Evolutionary conservation across 352 stramenopile genomes (phyloP).

Genomic region (Globisporangium abappressorium): DNA sequence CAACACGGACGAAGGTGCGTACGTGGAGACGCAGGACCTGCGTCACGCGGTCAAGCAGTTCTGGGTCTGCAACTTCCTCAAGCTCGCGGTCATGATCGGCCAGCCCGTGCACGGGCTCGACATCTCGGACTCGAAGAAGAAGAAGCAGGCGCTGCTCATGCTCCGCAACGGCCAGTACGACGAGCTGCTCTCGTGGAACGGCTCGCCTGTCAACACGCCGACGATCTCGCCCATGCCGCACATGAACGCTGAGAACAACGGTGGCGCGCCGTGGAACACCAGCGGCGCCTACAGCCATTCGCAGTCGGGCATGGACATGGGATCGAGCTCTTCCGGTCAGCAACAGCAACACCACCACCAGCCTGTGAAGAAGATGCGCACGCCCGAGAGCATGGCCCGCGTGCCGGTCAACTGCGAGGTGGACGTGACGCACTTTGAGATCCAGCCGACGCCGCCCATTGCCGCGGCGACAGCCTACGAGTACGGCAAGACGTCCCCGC

Average conservation of each 20-base stretch:
- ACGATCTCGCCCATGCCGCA: constrained; percentile 42
- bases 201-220: constrained; percentile 36
- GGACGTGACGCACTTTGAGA: constrained; percentile 14
- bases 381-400: constrained; percentile 29
- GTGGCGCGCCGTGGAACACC: constrained; percentile 24
- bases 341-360: constrained; percentile 25
- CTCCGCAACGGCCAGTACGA: constrained; percentile 76
- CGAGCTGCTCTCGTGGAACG: constrained; percentile 66
- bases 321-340: neutral
- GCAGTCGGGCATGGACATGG: constrained; percentile 2
- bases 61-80: constrained; percentile 83
- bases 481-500: constrained; percentile 23
- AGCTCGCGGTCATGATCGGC: constrained; percentile 72
- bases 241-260: constrained; percentile 8
- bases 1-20: constrained; percentile 73
- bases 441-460: constrained; percentile 18
- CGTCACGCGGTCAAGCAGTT: constrained; percentile 81
- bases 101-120: constrained; percentile 73
- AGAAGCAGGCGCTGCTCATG: constrained; percentile 73
- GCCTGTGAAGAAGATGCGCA: constrained; percentile 51
- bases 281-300: constrained; percentile 8
- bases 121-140: constrained; percentile 81
- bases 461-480: constrained; percentile 14
- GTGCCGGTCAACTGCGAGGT: constrained; percentile 11
- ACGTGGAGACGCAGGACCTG: constrained; percentile 69